Percentiles rank a stretch among this genome's conserved stretches.
Conservation (phyloP, 2,329 filamentous ascomycete species). For the Aspergillus sp. region DNA sequence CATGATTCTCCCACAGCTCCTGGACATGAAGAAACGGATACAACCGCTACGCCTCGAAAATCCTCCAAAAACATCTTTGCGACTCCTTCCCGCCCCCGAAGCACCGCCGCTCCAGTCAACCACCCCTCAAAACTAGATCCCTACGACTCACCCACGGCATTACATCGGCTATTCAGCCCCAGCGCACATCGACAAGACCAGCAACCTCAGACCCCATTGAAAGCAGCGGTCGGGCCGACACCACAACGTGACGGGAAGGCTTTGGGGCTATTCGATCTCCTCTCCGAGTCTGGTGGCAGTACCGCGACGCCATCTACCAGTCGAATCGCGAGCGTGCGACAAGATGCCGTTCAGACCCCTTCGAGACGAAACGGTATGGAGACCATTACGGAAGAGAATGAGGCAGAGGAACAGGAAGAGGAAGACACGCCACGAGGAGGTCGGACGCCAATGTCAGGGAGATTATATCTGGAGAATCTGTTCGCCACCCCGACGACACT, state of each 20-base stretch:
- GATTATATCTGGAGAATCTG: slow-evolving; percentile 37
- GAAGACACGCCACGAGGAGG: slow-evolving; percentile 16
- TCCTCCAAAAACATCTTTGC: slow-evolving; percentile 20
- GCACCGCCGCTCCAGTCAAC: slow-evolving; percentile 1
- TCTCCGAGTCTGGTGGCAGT: slow-evolving; percentile 35
- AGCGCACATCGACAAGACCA: slow-evolving; percentile 20
- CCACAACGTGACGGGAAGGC: slow-evolving; percentile 43
- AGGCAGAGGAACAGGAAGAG: slow-evolving; percentile 14
- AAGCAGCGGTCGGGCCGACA: slow-evolving; percentile 39
- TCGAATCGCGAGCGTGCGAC: slow-evolving; percentile 18
- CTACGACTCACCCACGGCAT: slow-evolving; percentile 36
- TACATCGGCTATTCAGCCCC: slow-evolving; percentile 32
- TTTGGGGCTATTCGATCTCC: slow-evolving; percentile 41
- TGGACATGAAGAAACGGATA: slow-evolving; percentile 3
- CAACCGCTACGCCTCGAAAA: slow-evolving; percentile 30
- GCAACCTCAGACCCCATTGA: slow-evolving; percentile 21
- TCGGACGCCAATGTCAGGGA: slow-evolving; percentile 38
- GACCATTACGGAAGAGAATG: slow-evolving; percentile 21
- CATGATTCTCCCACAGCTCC: slow-evolving; percentile 21
- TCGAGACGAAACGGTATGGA: slow-evolving; percentile 24
- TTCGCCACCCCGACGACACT: slow-evolving; percentile 40
- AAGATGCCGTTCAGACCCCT: slow-evolving; percentile 29
- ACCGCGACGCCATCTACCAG: slow-evolving; percentile 26
- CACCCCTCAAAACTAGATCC: slow-evolving; percentile 37
- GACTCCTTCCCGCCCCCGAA: slow-evolving; percentile 24